Conservation (phyloP, 2,329 filamentous ascomycete genomes). For the Chaetomium sp. region DNA sequence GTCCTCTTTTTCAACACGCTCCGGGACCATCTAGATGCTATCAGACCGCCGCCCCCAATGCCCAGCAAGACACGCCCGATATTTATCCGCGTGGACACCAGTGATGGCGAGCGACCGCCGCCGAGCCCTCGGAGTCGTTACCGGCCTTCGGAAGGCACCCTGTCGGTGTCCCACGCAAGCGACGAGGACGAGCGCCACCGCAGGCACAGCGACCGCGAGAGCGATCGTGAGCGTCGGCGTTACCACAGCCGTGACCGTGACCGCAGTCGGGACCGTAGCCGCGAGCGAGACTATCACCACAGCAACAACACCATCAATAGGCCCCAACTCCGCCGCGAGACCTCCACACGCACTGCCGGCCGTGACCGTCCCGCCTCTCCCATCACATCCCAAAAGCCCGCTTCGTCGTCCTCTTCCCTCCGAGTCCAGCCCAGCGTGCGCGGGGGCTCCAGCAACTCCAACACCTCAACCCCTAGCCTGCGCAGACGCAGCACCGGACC, state of each 20-base stretch:
- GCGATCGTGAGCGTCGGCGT: not conserved
- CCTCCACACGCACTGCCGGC: no score
- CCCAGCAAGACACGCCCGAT: not conserved
- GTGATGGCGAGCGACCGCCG: not conserved
- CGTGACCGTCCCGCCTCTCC: no score
- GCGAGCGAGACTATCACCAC: not conserved
- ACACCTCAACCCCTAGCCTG: no score
- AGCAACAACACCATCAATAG: not conserved
- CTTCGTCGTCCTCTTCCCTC: no score
- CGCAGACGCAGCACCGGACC: no score
- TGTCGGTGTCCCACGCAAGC: not conserved
- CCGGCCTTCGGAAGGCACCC: conserved; percentile 1
- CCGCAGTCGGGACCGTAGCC: conserved; percentile 3
- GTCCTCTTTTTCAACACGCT: conserved; percentile 57
- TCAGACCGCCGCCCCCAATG: not conserved
- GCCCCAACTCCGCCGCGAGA: no score
- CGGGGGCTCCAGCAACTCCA: no score
- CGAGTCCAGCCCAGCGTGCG: no score
- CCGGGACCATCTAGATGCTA: conserved; percentile 21
- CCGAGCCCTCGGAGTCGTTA: conserved; percentile 6
- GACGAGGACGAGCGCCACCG: not conserved
- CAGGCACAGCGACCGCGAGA: not conserved
- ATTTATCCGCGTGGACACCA: not conserved
- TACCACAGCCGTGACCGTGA: not conserved
- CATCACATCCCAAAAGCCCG: no score